Percentiles rank a stretch among this genome's conserved stretches.
Conservation (phyloP, 2,329 filamentous ascomycete genomes). For the Penicillium expansum region DNA sequence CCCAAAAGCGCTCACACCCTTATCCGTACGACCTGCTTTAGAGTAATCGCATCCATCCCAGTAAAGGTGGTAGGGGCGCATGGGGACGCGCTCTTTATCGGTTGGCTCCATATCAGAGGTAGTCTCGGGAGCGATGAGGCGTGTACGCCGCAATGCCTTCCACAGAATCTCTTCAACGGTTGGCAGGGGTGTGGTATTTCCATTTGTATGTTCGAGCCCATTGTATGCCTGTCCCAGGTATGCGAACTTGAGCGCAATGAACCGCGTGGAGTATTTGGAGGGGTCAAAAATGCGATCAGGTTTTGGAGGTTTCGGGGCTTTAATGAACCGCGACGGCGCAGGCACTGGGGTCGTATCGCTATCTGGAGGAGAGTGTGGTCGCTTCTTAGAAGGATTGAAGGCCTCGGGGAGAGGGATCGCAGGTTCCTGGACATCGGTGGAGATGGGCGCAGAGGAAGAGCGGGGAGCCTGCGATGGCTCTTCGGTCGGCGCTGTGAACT, state of each 20-base stretch:
- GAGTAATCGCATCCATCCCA: constrained; percentile 87
- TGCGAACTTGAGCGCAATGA: constrained; percentile 87
- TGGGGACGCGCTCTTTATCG: constrained; percentile 42
- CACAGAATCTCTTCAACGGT: constrained; percentile 92
- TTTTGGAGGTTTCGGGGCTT: constrained; percentile 32
- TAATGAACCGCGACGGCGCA: constrained; percentile 29
- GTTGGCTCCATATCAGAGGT: constrained; percentile 38
- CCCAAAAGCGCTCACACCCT: constrained; percentile 92
- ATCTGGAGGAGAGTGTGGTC: constrained; percentile 16
- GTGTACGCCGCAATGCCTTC: constrained; percentile 80
- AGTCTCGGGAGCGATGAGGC: constrained; percentile 72
- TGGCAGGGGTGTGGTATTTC: constrained; percentile 65
- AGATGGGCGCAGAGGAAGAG: constrained; percentile 12
- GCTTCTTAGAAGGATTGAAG: constrained; percentile 15
- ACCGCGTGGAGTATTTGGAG: constrained; percentile 74
- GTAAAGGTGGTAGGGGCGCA: constrained; percentile 54
- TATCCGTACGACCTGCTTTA: constrained; percentile 91
- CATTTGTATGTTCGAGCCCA: constrained; percentile 82
- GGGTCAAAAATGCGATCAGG: constrained; percentile 64
- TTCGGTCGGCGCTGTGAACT: constrained; percentile 23
- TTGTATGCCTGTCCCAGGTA: constrained; percentile 91
- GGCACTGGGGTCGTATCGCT: constrained; percentile 27
- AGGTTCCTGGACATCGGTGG: constrained; percentile 20
- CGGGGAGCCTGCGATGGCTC: neutral
- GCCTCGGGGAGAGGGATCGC: constrained; percentile 17